Base-by-base conservation (phyloP, 768 basidiomycete genomes). In the Holtermannia corniformis region DNA sequence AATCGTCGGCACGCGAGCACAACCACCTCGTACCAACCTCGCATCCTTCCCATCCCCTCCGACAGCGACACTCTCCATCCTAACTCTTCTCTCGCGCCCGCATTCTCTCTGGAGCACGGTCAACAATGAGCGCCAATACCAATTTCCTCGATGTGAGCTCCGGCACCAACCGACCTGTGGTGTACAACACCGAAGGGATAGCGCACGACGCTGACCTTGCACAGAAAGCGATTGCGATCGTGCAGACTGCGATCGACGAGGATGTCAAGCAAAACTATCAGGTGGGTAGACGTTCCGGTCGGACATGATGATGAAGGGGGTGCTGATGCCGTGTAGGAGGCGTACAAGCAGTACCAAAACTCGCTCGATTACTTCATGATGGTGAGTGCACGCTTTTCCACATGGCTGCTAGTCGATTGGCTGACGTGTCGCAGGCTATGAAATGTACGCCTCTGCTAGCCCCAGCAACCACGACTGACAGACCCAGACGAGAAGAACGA, bases 321-420 rank as follows among this genome's bases (percentile, higher is more conserved):
- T 48, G 4, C 10, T 22, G 20, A 20, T 5, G 32, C 37, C n/a
- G 11, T 47, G 26, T 44, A 69, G 67, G 90, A 92, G 64, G 92
- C 92, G 19, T 93, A 88, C 80, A 92, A 87, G 76, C 80, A 83
- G 59, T 95, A 95, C 75, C 84, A 86, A 77, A 93, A 96, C 78
- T 80, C 88, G 1, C 79, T 97, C 55, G 95, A 99, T 70, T 99
- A 93, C 71, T 99, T 99, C 73, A 89, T 96, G 86, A 86, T 96
- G 60, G 91, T 92, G 55, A 59, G 62, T 54, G n/a, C 23, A n/a
- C 16, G 37, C 42, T 25, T 45, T 0, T 50, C 11, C 41, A 10
- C 12, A n/a, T 41, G 5, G 21, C 13, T 3, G 19, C 5, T 14
- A 37, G 10, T 46, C 20, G 44, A 16, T 51, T 12, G 41, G 27